phyloP scores from a whole-genome alignment of 2,329 filamentous ascomycete genomes.

The Bipolaris bicolor region DNA sequence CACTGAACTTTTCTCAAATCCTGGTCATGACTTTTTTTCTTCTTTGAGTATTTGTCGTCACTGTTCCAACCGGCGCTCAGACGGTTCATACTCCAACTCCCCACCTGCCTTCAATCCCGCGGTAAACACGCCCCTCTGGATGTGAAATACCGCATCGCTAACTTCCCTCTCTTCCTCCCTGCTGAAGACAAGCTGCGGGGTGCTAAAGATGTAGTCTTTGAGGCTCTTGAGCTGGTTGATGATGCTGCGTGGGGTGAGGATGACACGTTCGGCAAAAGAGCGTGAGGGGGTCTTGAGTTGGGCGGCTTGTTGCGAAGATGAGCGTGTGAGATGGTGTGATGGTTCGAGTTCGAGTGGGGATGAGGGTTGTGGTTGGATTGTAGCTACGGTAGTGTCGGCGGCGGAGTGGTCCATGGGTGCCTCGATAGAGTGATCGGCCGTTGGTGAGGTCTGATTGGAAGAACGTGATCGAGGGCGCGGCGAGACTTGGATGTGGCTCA shows the following conservation, averaged over 20 bases:
- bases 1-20: neutral
- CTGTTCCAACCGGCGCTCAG: neutral
- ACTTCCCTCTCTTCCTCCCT: slow-evolving; percentile 71
- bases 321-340: neutral
- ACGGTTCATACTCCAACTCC: neutral
- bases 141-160: slow-evolving; percentile 80
- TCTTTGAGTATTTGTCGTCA: neutral
- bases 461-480: slow-evolving; percentile 15
- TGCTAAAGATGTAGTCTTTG: slow-evolving; percentile 62
- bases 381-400: neutral
- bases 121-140: slow-evolving; percentile 74
- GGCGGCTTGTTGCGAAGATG: neutral
- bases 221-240: slow-evolving; percentile 54
- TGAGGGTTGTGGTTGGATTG: slow-evolving; percentile 1
- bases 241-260: slow-evolving; percentile 57
- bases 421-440: neutral
- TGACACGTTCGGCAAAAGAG: slow-evolving; percentile 43
- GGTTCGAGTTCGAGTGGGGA: neutral
- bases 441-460: neutral
- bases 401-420: neutral
- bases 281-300: slow-evolving; percentile 31
- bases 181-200: slow-evolving; percentile 61
- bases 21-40: neutral
- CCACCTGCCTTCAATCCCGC: slow-evolving; percentile 62
- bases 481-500: slow-evolving; percentile 38